Base-by-base conservation (phyloP, 2,329 filamentous ascomycete genomes). In the Pseudocercospora macadamiae region DNA sequence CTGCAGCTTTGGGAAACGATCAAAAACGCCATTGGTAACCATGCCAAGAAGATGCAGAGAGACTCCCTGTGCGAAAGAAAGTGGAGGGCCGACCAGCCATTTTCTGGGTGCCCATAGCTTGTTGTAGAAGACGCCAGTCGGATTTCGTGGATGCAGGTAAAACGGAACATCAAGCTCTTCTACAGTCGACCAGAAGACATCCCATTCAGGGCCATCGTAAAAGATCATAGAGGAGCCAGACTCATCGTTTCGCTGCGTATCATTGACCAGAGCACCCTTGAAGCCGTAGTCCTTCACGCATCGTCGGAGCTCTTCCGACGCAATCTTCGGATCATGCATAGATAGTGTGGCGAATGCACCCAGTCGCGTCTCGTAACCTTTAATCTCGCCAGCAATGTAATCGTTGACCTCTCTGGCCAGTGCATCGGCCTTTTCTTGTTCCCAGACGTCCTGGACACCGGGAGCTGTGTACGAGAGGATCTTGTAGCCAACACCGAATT, bases 201-300 rank as follows among this genome's bases (percentile, higher is more conserved):
- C 83, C 78, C 82, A 89, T 60, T 83, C 79, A 0, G 81, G 77
- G 7, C 79, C 75, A 67, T 89, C 86, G 73, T 88, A 89, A 74
- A 87, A 88, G 69, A 88, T 75, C 76, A 85, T 82, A 21, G 80
- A 80, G 56, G 86, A 83, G 34, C 84, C 85, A 57, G 86, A 82
- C 0, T 74, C 62, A 2, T 84, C 84, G 14, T 83, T 78, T 25
- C 82, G 80, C 67, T 89, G 86, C 3, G 66, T 68, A 51, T 70
- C 68, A 55, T 71, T 71, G 4, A 75, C 66, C 0, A 75, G 64
- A 3, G 71, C 73, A 3, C 73, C 73, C 14, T 70, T 66, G 66
- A 75, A 75, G 19, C 72, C 71, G 44, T 67, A 75, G 59, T 85
- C 71, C 1, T 74, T 81, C 4, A 88, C 81, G 52, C 81, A 84